These are phyloP conservation scores for Pseudomonodictys pantanalensis DNA, from an alignment of 495 filamentous ascomycete genomes.

Conservation along the genomic window DNA sequence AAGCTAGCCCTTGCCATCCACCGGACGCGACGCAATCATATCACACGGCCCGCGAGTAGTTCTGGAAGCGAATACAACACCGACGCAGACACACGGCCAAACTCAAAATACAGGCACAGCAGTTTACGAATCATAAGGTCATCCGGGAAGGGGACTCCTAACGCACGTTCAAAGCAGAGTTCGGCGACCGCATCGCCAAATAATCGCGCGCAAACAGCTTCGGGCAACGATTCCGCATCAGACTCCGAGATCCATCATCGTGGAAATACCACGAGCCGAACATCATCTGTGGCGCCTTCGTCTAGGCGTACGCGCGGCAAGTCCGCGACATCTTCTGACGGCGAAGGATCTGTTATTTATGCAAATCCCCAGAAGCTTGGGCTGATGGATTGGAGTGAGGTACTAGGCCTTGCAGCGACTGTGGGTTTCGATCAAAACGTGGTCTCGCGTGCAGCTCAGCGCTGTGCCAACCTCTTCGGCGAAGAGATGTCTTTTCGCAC, in stretches of 20 bases:
- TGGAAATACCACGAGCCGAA: not conserved
- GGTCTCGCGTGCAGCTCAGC: slow-evolving; percentile 61
- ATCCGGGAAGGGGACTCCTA: too few relatives aligned
- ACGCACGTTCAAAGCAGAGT: not conserved
- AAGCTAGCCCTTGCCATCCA: slow-evolving; percentile 64
- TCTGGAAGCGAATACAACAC: slow-evolving; percentile 24
- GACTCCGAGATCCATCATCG: slow-evolving; percentile 7
- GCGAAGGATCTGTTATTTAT: not conserved
- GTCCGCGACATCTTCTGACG: not conserved
- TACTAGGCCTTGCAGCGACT: slow-evolving; percentile 70
- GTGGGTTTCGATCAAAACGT: slow-evolving; percentile 60
- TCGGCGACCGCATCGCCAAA: not conserved
- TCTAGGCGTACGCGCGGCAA: not conserved
- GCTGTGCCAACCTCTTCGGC: slow-evolving; percentile 69
- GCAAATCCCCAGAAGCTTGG: not conserved
- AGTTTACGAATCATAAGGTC: too few relatives aligned
- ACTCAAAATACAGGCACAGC: not conserved
- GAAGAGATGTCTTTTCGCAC: slow-evolving; percentile 61
- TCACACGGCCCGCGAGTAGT: slow-evolving; percentile 1
- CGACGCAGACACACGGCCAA: slow-evolving; percentile 4
- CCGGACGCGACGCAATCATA: slow-evolving; percentile 49
- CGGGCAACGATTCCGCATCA: slow-evolving; percentile 9
- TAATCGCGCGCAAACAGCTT: not conserved
- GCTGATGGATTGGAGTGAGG: slow-evolving; percentile 75
- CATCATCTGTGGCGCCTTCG: not conserved